Evolutionary conservation across 176 grass and related monocot genomes (phyloP), one percentile per base, ranked within the genome.

Genomic region (Poa annua): DNA sequence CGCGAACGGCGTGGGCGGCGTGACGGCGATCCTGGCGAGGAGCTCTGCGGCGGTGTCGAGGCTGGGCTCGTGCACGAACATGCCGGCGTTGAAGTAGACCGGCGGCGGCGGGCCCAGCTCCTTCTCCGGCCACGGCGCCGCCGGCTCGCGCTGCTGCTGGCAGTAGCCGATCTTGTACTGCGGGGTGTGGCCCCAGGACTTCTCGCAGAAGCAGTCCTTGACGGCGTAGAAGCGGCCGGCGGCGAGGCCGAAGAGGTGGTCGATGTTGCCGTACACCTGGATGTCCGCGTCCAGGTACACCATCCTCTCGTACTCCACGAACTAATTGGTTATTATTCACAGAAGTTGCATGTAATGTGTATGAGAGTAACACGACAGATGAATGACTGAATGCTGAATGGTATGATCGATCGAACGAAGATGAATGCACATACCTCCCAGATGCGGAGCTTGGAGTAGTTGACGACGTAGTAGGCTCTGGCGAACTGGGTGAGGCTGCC

Each of bases 301-400:
- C 38, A 71, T 71, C 39, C 39, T 45, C 39, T 71, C 67, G 47
- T 88, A 91, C 85, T 91, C 77, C 2, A 91, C 77, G 3, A 91
- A 91, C 89, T 91, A 55, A 38, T 12, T 4, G 2, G n/a, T n/a
- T n/a, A 11, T 42, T 2, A 55, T 20, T 7, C 6, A 64, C 61
- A 64, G 14, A 2, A 29, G 12, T 16, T 66, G 7, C 20, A 21
- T 57, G 55, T 22, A 10, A 53, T 53, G 5, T 20, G 6, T 39
- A n/a, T n/a, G 38, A 39, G 6, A 39, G 38, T 39, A 39, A 50
- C 14, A 52, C 5, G 4, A 1, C 1, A 17, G 19, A 52, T 17
- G 1, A 44, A 52, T 5, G 16, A 4, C 14, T 52, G 32, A 0
- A 45, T 29, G 13, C n/a, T n/a, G n/a, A n/a, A n/a, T n/a, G n/a